Evolutionary conservation across 2,329 filamentous ascomycete genomes (phyloP), one percentile per base, ranked within the genome.

Genomic region (Intubia oerlemansii): DNA sequence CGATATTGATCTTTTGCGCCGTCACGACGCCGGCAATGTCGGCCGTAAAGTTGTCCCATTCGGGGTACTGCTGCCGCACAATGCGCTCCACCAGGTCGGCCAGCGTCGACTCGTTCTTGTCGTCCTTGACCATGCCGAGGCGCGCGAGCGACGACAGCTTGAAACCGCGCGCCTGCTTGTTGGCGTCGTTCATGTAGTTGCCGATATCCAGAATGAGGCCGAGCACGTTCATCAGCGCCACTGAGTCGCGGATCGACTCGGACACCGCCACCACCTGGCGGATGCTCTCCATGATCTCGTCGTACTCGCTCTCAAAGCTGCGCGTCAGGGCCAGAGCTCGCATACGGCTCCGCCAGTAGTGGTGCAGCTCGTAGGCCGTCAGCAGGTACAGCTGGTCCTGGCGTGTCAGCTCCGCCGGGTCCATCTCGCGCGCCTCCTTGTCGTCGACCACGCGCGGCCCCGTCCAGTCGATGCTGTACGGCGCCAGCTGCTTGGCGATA

Each of bases 141-240:
- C 88, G 72, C 17, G 80, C 79, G 27, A 98, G 70, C 5, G 88
- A 93, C 45, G 82, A 88, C 10, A 98, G 68, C 57, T 98, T 98
- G 72, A 98, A 98, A 36, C 88, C 88, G 33, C 76, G 79, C 4
- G 88, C 88, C 53, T 95, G 88, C 56, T 98, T 98, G 55, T 93
- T 95, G 31, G 84, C 76, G 47, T 95, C 88, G 58, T 98, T 98
- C 88, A 98, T 98, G 62, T 92, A 98, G 52, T 98, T 98, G 50
- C 88, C 88, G 44, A 98, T 92, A 49, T 93, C 85, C 42, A 98
- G 59, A 50, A 98, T 98, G 36, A 95, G 63, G 34, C 85, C 84
- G 32, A 98, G 67, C 26, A 98, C 82, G 39, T 91, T 93, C 74
- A 95, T 92, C 42, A 98, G 56, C 16, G 81, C 77, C 16, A 91